Evolutionary conservation across 2,329 filamentous ascomycete species (phyloP).

Genomic region (Iodosphaeria phyllophila): DNA sequence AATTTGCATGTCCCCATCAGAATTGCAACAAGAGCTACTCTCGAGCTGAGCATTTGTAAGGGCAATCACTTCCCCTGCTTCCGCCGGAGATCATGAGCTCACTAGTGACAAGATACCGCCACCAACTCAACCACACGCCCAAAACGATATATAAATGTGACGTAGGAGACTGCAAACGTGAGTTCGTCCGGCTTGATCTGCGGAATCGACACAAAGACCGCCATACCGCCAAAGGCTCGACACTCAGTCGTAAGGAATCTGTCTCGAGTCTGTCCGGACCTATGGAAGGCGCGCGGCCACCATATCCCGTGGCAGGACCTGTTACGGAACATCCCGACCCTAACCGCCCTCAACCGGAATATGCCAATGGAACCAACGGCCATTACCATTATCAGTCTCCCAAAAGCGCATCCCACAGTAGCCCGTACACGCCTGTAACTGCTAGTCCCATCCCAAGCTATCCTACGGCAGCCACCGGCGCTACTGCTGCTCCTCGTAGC

Average conservation of each 20-base stretch:
- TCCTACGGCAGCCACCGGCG: too few relatives aligned
- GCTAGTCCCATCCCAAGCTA: conserved; percentile 21
- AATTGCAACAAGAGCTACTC: conserved; percentile 95
- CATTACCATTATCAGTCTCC: conserved; percentile 26
- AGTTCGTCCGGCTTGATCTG: conserved; percentile 85
- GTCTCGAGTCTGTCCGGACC: conserved; percentile 33
- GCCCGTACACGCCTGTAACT: conserved; percentile 27
- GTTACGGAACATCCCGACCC: conserved; percentile 28
- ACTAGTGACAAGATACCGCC: conserved; percentile 42
- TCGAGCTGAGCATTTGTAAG: conserved; percentile 81
- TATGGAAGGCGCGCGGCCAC: conserved; percentile 19
- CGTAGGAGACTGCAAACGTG: conserved; percentile 74
- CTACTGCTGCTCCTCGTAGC: conserved; percentile 10
- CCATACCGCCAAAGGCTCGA: conserved; percentile 62
- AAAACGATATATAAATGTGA: conserved; percentile 93
- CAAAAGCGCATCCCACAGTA: conserved; percentile 19
- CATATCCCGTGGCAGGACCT: conserved; percentile 15
- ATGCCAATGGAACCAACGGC: conserved; percentile 18
- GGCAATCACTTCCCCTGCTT: conserved; percentile 7
- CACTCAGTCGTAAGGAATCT: conserved; percentile 56
- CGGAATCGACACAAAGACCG: conserved; percentile 71
- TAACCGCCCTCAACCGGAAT: conserved; percentile 22
- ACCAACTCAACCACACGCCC: conserved; percentile 88
- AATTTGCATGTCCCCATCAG: conserved; percentile 67
- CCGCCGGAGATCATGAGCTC: conserved; percentile 5